phyloP scores from a whole-genome alignment of 108 stramenopile genomes.

The Seminavis robusta region DNA sequence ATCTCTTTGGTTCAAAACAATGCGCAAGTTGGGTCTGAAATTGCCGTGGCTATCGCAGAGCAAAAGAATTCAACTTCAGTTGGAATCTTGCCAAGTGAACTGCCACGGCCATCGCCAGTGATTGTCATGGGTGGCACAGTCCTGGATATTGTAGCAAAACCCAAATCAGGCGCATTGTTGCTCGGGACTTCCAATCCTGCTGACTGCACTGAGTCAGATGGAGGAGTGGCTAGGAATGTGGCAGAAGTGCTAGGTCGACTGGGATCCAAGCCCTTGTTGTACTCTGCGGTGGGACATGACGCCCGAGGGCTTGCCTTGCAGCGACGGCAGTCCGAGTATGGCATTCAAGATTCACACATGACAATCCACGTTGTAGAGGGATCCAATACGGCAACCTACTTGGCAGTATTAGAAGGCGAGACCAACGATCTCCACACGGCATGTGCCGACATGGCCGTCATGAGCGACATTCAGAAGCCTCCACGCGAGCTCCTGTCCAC shows the following conservation, averaged over 20 bases:
- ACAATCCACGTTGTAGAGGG: not conserved
- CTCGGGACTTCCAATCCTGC: conserved; percentile 58
- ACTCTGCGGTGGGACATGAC: conserved; percentile 77
- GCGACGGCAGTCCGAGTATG: conserved; percentile 39
- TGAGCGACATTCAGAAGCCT: conserved; percentile 38
- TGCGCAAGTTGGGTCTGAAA: conserved; percentile 84
- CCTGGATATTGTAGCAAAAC: conserved; percentile 69
- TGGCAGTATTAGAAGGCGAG: conserved; percentile 57
- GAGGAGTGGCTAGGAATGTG: conserved; percentile 69
- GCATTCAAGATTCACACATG: conserved; percentile 5
- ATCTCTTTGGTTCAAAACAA: conserved; percentile 91
- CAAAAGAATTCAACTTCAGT: no score
- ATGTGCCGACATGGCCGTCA: conserved; percentile 81
- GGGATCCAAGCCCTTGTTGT: conserved; percentile 44
- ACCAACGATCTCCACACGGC: conserved; percentile 77
- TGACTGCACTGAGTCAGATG: conserved; percentile 34
- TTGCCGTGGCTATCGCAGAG: conserved; percentile 75
- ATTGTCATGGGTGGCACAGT: conserved; percentile 87
- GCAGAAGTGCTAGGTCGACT: conserved; percentile 62
- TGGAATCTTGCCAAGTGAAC: not conserved
- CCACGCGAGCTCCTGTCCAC: conserved; percentile 15
- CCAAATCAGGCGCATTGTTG: conserved; percentile 19
- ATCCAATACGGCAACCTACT: conserved; percentile 67
- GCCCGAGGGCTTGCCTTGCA: conserved; percentile 43
- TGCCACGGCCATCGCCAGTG: conserved; percentile 28